phyloP scores from a whole-genome alignment of 108 stramenopile genomes.

The Pseudonitzschia multistriata region DNA sequence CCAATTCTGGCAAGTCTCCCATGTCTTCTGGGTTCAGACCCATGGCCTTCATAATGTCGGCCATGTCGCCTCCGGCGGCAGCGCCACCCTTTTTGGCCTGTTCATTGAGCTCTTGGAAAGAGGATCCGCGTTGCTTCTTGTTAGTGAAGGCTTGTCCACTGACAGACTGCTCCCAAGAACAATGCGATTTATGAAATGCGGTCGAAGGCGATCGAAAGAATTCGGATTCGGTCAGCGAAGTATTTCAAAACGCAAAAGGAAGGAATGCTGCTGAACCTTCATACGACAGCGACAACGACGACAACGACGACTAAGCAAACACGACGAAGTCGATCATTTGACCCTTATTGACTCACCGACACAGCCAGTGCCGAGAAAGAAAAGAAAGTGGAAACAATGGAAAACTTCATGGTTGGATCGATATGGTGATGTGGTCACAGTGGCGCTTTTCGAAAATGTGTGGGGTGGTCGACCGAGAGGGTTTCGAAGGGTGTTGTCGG shows the following conservation, averaged over 20 bases:
- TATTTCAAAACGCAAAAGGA: neutral
- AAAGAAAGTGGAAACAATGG: neutral
- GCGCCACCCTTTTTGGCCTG: conserved; percentile 40
- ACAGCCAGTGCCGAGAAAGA: neutral
- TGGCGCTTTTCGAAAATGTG: too few species aligned
- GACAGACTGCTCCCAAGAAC: neutral
- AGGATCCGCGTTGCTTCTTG: conserved; percentile 36
- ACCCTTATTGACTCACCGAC: neutral
- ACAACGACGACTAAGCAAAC: neutral
- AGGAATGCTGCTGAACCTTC: neutral
- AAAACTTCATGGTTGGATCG: neutral
- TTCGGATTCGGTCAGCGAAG: neutral
- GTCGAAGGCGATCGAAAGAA: too few species aligned
- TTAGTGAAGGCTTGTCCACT: neutral
- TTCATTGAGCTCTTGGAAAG: conserved; percentile 61
- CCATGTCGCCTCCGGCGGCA: conserved; percentile 41
- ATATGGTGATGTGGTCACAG: neutral
- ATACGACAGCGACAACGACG: neutral
- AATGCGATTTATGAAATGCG: too few species aligned
- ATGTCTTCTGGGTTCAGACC: conserved; percentile 18
- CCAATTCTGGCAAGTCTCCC: conserved; percentile 31
- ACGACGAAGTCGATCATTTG: neutral
- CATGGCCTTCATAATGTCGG: conserved; percentile 53
- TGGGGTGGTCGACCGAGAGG: too few species aligned
- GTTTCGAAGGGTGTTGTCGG: too few species aligned